Evolutionary conservation across 164 flowering plant species (phyloP), one percentile per base, ranked within the genome.

Genomic region (Macadamia integrifolia): DNA sequence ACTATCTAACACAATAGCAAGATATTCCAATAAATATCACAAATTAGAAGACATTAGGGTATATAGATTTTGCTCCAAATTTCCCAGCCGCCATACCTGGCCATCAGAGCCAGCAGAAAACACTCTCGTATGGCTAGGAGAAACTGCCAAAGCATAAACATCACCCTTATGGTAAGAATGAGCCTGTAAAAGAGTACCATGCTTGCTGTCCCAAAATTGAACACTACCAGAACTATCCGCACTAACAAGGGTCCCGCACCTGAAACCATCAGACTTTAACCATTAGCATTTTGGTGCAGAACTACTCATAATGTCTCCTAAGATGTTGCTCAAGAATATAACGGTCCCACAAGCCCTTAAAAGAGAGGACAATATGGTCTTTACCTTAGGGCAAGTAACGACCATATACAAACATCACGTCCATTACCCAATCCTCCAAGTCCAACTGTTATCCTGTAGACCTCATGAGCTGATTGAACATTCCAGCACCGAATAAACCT

Each of bases 91-190:
- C 68, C 66, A 35, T 80, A 91, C 99, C 96, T 95, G 91, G 49
- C 99, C 98, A 86, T 92, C 99, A 65, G 97, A 86, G 66, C 98
- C 99, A 62, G 96, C 97, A 73, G 99, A 92, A 63, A 85, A 92
- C 63, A 95, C 96, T 71, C 86, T 81, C 63, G 80, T 87, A 72
- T 91, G 89, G 67, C 84, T 80, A 59, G 99, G 97, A 61, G 82
- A 72, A 44, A 92, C 90, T 35, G 93, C 91, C 63, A 95, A 83
- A 71, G 93, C 91, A 82, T 86, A 87, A 32, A 86, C 99, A 81
- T 92, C 96, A 70, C 98, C 99, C 70, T 87, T 86, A 77, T 95
- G 99, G 62, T 67, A 76, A 69, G 96, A 80, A 77, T 86, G 92
- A 5, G 85, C 82, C 80, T 91, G 94, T 80, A 89, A 61, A 48